Conservation (phyloP, 2,329 filamentous ascomycete species). For the Aspergillus sp. region DNA sequence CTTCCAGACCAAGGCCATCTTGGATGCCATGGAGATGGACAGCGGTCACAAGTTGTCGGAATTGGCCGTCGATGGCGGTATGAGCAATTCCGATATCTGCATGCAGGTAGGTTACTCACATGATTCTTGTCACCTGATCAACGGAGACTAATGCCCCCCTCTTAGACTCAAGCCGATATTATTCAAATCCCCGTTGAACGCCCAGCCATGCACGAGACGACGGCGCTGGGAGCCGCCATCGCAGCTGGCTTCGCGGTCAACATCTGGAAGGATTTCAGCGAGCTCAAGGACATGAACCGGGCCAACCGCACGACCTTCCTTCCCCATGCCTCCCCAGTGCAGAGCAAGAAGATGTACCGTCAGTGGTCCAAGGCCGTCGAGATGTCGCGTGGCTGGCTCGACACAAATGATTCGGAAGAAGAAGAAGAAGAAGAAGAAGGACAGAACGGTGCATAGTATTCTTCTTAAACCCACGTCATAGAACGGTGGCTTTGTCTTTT, state of each 20-base stretch:
- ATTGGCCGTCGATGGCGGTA: slow-evolving; percentile 83
- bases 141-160: slow-evolving; percentile 17
- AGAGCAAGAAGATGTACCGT: slow-evolving; percentile 64
- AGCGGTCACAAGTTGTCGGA: slow-evolving; percentile 72
- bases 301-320: slow-evolving; percentile 69
- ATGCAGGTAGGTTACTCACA: slow-evolving; percentile 66
- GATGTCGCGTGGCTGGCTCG: slow-evolving; percentile 73
- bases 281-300: slow-evolving; percentile 72
- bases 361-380: slow-evolving; percentile 76
- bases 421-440: slow-evolving; percentile 23
- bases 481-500: neutral
- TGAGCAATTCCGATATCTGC: slow-evolving; percentile 83
- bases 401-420: slow-evolving; percentile 29
- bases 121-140: neutral
- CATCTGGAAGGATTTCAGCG: slow-evolving; percentile 74
- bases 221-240: slow-evolving; percentile 82
- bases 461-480: neutral
- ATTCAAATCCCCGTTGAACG: slow-evolving; percentile 81
- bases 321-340: slow-evolving; percentile 62
- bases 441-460: neutral
- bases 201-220: slow-evolving; percentile 87
- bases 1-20: slow-evolving; percentile 88
- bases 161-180: slow-evolving; percentile 77
- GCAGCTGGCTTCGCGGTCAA: slow-evolving; percentile 82
- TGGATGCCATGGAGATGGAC: slow-evolving; percentile 88